Base-by-base conservation (phyloP, 805 yeast genomes). In the Lachancea sp. region DNA sequence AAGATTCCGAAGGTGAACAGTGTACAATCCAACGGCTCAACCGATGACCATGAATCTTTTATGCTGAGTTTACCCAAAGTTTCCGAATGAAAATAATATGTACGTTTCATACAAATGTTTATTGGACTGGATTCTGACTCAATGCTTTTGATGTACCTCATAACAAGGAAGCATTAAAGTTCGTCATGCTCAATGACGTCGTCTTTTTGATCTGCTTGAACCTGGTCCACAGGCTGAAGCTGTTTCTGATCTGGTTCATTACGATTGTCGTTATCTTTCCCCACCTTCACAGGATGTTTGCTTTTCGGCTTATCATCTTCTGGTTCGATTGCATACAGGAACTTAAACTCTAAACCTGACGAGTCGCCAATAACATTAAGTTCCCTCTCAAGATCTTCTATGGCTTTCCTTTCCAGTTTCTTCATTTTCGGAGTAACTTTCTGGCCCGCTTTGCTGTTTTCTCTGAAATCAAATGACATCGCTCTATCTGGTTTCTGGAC, bases 21-120 rank as follows among this genome's bases (percentile, higher is more conserved):
- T 29, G 13, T 29, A 13, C 31, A 29, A 29, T 30, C 11, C 29
- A 34, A 25, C 26, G 30, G 29, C 15, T 19, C 35, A 17, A 26
- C 31, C 12, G 22, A 10, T 34, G 47, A 26, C 15, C 31, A 29
- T 36, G 46, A 37, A 2, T 16, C 62, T 1, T 56, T 59, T 43
- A 54, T 48, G 38, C 42, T 56, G 32, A 54, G 57, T 38, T 36
- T 58, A 38, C 56, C 57, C 3, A 50, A 48, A 38, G 17, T 55
- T 2, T 48, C 48, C 12, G 39, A 46, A 27, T 41, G 40, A 20
- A 3, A 7, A 7, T 13, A 8, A 22, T 22, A 8, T 22, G 25
- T 22, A 22, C 8, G 4, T 4, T 22, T 22, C 8, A 22, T 22
- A 6, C 4, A 22, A 22, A 22, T 22, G 8, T 22, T 22, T 22